Conservation (phyloP, 768 basidiomycete genomes). For the Mrakia blollopis region DNA sequence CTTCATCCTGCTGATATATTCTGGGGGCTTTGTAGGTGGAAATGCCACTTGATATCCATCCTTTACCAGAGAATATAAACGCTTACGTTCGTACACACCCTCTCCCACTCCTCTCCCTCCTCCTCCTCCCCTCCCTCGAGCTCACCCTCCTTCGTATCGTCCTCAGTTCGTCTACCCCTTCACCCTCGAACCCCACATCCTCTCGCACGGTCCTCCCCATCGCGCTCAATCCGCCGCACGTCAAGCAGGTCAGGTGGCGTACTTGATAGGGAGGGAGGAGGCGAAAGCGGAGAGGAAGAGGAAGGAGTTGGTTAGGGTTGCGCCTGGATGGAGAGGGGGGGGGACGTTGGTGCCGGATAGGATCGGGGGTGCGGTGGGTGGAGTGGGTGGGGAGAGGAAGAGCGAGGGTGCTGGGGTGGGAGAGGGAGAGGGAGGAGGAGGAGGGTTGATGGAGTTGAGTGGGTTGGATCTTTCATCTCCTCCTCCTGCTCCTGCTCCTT, state of each 20-base stretch:
- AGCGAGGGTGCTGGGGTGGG: neutral
- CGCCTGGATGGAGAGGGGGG: conserved; percentile 59
- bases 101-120: conserved; percentile 29
- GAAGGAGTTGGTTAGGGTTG: conserved; percentile 68
- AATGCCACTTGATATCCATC: conserved; percentile 86
- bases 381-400: too few species aligned
- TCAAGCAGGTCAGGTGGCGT: conserved; percentile 23
- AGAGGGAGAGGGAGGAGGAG: neutral
- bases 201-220: conserved; percentile 69
- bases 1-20: neutral
- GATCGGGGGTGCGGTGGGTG: neutral
- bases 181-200: conserved; percentile 79
- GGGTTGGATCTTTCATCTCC: neutral
- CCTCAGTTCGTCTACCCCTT: conserved; percentile 91
- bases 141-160: conserved; percentile 16
- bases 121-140: neutral
- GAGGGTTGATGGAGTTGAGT: neutral
- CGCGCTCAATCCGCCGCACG: conserved; percentile 58
- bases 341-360: conserved; percentile 4
- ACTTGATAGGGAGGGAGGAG: conserved; percentile 57
- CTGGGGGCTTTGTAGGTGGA: conserved; percentile 61
- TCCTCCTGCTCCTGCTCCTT: too few species aligned
- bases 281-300: conserved; percentile 63
- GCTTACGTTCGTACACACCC: conserved; percentile 69
- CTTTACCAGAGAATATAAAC: conserved; percentile 81